A percentile compares a stretch with the other conserved stretches of the same genome.
These are phyloP conservation scores for Mycena polygramma DNA, from an alignment of 768 basidiomycete species.

Conservation along the genomic window DNA sequence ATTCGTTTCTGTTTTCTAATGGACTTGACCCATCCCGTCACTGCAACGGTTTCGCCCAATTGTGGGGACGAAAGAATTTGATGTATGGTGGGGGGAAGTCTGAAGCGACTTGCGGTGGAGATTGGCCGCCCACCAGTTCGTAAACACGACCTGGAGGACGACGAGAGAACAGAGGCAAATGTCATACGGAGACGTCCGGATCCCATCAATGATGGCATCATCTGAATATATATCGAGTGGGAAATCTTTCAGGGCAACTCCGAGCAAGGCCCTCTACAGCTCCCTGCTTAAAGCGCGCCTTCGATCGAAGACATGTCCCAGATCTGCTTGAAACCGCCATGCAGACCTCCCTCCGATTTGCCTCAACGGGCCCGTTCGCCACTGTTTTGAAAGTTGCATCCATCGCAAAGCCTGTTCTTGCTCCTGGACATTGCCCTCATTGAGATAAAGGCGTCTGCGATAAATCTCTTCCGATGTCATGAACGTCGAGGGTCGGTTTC, in stretches of 20 bases:
- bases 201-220: background rate
- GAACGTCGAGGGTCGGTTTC: conserved; percentile 30
- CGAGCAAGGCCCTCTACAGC: background rate
- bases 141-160: background rate
- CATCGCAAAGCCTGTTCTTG: conserved; percentile 3
- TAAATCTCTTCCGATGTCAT: conserved; percentile 25
- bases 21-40: conserved; percentile 90
- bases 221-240: no score
- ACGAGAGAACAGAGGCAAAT: background rate
- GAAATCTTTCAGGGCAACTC: background rate
- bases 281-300: no score
- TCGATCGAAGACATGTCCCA: background rate
- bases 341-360: conserved; percentile 14
- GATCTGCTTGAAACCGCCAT: background rate
- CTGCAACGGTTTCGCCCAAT: conserved; percentile 46
- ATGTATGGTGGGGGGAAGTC: conserved; percentile 40
- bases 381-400: background rate
- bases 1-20: conserved; percentile 89
- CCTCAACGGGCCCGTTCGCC: conserved; percentile 10
- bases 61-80: conserved; percentile 35
- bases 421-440: conserved; percentile 11
- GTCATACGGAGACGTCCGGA: conserved; percentile 8
- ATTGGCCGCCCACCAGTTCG: conserved; percentile 11
- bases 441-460: conserved; percentile 18
- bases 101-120: conserved; percentile 32